Conservation (phyloP, 2,329 filamentous ascomycete species). For the Dothideomycetes sp. region DNA sequence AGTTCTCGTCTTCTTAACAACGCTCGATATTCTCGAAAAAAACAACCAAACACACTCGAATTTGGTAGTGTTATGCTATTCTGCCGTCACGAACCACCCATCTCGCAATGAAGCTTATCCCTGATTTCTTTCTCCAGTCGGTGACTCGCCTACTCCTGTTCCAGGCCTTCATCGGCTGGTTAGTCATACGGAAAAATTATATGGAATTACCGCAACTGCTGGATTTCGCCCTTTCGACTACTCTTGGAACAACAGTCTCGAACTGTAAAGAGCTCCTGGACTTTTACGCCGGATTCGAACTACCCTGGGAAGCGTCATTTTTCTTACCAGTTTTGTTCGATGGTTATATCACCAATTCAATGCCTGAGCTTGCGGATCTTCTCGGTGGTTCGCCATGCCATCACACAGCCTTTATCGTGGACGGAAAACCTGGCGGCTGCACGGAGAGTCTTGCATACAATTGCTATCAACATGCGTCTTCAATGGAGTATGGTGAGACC, state of each 20-base stretch:
- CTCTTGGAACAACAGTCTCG: not conserved
- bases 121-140: slow-evolving; percentile 2
- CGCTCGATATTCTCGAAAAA: too few species aligned
- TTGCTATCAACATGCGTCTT: too few species aligned
- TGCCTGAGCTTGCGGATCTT: slow-evolving; percentile 5
- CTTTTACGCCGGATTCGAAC: not conserved
- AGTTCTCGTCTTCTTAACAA: too few species aligned
- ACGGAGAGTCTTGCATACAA: too few species aligned
- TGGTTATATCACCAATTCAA: not conserved
- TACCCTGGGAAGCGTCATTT: slow-evolving; percentile 5
- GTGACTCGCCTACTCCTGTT: not conserved
- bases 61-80: too few species aligned
- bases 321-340: not conserved
- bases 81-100: too few species aligned
- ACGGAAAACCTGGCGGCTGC: too few species aligned
- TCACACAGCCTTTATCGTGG: too few species aligned
- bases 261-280: slow-evolving; percentile 1
- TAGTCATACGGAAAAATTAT: not conserved
- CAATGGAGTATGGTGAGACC: too few species aligned
- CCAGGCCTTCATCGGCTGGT: slow-evolving; percentile 5
- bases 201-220: not conserved
- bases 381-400: slow-evolving; percentile 1
- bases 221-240: not conserved
- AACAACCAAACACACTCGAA: too few species aligned
- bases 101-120: too few species aligned